Base-by-base conservation (phyloP, 306 rosid genomes). In the Lathyrus oleraceus region DNA sequence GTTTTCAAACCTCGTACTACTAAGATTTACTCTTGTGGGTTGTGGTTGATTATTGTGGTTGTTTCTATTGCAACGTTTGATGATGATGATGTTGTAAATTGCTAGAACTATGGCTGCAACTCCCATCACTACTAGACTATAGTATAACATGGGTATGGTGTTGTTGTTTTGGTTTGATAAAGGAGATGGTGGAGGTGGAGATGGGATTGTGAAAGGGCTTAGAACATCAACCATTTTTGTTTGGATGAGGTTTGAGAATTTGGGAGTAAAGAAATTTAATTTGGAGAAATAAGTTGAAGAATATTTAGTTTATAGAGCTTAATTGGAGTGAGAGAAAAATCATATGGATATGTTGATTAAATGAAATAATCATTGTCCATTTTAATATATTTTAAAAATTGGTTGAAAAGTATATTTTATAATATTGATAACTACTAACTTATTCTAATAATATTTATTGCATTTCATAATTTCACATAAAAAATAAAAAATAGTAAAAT, bases 51-150 rank as follows among this genome's bases (percentile, higher is more conserved):
- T 62, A 10, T 38, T 17, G 36, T 2, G 13, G 17, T 38, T 16
- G 32, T 1, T 40, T 4, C 52, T 62, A 39, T 39, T 62, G 11
- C 68, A 62, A 19, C 51, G 68, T 8, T 62, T 62, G 32, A 62
- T 39, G 73, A 89, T 63, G 76, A 94, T 62, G 51, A 95, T 79
- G 87, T 95, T 87, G 91, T 88, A 95, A 5, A 88, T 13, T 43
- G 75, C 83, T 10, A 95, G 67, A 3, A 89, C 71, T 43, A 89
- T 42, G 27, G 88, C 86, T 5, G 87, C 83, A 5, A 85, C 76
- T 69, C 91, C 95, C 2, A 91, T 36, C 30, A 86, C 87, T 1
- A 82, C 83, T 1, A 95, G 92, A 63, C 89, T 87, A 28, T 89
- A 95, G 76, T 83, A 91, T 21, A 94, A 65, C 87, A 85, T 79